Percentiles rank a stretch among this genome's conserved stretches.
These are phyloP conservation scores for Karstenula rhodostoma DNA, from an alignment of 2,329 filamentous ascomycete genomes.

Conservation along the genomic window DNA sequence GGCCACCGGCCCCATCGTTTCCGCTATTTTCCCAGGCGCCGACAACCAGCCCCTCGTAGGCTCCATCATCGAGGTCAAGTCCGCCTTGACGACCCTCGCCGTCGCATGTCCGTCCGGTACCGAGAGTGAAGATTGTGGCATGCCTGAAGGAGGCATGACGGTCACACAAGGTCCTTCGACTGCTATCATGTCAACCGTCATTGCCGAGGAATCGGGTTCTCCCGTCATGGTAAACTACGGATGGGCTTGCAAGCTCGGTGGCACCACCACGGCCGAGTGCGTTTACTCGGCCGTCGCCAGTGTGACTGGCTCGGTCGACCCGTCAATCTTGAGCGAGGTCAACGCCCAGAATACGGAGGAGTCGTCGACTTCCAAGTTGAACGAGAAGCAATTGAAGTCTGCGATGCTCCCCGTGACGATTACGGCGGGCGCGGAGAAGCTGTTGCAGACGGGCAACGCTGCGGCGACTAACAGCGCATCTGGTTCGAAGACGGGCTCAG, in stretches of 20 bases:
- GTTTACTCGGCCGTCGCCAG: not conserved
- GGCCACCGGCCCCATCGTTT: not conserved
- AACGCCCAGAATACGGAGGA: not conserved
- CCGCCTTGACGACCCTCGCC: constrained; percentile 2
- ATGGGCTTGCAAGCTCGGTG: constrained; percentile 9
- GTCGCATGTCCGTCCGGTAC: not conserved
- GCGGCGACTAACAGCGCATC: not conserved
- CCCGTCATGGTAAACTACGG: not conserved
- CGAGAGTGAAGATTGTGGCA: not conserved
- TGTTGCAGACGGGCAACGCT: not conserved
- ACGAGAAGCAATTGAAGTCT: not conserved
- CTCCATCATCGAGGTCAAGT: not conserved
- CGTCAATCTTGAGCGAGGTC: not conserved
- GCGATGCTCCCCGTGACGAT: not conserved
- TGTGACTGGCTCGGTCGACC: not conserved
- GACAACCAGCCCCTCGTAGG: not conserved
- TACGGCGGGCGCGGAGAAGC: constrained; percentile 10
- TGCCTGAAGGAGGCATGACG: not conserved
- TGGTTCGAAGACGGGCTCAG: not conserved
- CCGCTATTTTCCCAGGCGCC: not conserved
- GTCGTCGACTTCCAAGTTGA: not conserved
- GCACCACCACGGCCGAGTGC: not conserved
- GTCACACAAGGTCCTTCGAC: constrained; percentile 5
- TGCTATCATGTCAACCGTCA: not conserved
- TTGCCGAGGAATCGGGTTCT: not conserved